Evolutionary conservation across 2,329 filamentous ascomycete species (phyloP).

Genomic region (Fusarium sp.): DNA sequence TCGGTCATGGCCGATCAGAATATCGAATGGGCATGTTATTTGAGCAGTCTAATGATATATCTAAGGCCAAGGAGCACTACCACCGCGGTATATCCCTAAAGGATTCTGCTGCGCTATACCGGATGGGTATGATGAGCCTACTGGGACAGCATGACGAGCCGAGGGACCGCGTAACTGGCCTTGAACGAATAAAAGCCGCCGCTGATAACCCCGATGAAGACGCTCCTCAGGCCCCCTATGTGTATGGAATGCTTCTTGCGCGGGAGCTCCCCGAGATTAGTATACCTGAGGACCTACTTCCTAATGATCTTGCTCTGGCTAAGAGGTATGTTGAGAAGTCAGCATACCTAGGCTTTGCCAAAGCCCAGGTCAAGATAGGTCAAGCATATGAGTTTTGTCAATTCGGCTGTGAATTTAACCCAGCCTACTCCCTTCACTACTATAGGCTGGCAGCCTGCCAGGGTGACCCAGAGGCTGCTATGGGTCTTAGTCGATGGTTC

Average conservation of each 20-base stretch:
- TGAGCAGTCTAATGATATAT: conserved; percentile 91
- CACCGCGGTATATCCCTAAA: conserved; percentile 80
- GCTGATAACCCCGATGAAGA: conserved; percentile 94
- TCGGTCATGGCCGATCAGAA: conserved; percentile 88
- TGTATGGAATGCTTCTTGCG: conserved; percentile 93
- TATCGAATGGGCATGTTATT: conserved; percentile 99
- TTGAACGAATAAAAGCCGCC: conserved; percentile 85
- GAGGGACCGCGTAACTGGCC: conserved; percentile 81
- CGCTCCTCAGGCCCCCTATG: conserved; percentile 94
- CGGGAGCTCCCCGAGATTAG: conserved; percentile 91
- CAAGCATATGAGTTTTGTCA: conserved; percentile 96
- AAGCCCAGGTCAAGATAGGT: conserved; percentile 98
- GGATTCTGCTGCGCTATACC: conserved; percentile 88
- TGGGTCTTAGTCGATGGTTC: conserved; percentile 98
- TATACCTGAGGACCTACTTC: conserved; percentile 77
- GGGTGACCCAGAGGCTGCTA: conserved; percentile 93
- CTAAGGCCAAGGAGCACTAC: conserved; percentile 93
- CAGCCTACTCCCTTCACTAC: conserved; percentile 92
- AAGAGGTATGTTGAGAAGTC: conserved; percentile 95
- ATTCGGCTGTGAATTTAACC: conserved; percentile 93
- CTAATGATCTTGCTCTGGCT: conserved; percentile 78
- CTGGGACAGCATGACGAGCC: conserved; percentile 91
- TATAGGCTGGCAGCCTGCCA: conserved; percentile 93
- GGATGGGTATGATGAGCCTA: conserved; percentile 96
- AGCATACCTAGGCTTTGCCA: conserved; percentile 93